Conservation (phyloP, 208 protist genomes). For the Trypanosoma boissoni region DNA sequence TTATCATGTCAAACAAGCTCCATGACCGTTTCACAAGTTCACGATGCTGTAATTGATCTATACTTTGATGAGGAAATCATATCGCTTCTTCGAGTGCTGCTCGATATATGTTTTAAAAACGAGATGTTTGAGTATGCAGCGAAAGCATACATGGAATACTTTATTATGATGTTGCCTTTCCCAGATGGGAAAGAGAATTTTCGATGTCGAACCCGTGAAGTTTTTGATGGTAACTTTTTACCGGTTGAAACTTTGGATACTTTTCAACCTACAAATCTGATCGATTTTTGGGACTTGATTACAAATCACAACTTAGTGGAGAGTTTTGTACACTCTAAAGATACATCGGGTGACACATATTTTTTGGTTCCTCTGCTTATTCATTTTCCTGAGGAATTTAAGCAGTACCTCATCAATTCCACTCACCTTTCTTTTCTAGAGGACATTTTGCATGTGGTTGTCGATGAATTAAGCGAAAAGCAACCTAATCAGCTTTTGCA, state of each 20-base stretch:
- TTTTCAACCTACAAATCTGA: conserved; percentile 18
- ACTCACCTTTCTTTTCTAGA: conserved; percentile 10
- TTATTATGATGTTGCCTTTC: conserved; percentile 22
- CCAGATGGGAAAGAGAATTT: neutral
- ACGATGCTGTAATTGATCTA: conserved; percentile 17
- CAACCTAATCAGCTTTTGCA: conserved; percentile 21
- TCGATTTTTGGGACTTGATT: conserved; percentile 30
- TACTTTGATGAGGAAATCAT: conserved; percentile 26
- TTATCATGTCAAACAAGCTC: conserved; percentile 4
- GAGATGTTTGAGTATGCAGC: conserved; percentile 20
- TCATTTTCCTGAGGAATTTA: conserved; percentile 23
- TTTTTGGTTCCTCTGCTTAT: conserved; percentile 26
- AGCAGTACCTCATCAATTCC: conserved; percentile 16
- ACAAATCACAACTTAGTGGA: conserved; percentile 21
- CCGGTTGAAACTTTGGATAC: neutral
- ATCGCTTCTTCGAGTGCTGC: conserved; percentile 16
- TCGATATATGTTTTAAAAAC: conserved; percentile 23
- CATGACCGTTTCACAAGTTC: conserved; percentile 11
- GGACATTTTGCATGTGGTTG: conserved; percentile 14
- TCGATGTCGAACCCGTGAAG: conserved; percentile 11
- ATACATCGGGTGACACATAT: conserved; percentile 10
- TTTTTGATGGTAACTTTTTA: conserved; percentile 18
- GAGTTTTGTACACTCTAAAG: conserved; percentile 14
- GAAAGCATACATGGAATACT: conserved; percentile 22
- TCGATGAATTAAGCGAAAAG: conserved; percentile 17